Evolutionary conservation across 1,284 basidiomycete genomes (phyloP).

Genomic region (Cronartium quercuum): DNA sequence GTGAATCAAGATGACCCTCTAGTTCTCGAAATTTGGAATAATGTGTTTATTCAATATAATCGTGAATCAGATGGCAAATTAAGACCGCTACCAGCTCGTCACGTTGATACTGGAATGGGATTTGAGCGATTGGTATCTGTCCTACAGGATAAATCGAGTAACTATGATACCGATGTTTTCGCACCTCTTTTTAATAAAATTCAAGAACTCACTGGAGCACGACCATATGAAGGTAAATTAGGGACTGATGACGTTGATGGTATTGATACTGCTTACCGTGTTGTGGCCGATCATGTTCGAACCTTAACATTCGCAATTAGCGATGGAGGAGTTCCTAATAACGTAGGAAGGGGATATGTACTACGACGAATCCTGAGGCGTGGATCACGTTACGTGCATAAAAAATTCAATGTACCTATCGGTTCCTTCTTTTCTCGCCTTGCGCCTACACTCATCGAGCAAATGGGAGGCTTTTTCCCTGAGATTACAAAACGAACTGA

Average conservation of each 20-base stretch:
- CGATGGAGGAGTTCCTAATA: slow-evolving; percentile 37
- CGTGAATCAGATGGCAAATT: slow-evolving; percentile 22
- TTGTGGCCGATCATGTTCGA: slow-evolving; percentile 36
- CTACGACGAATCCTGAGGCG: slow-evolving; percentile 30
- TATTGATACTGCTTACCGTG: slow-evolving; percentile 39
- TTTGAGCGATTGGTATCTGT: slow-evolving; percentile 35
- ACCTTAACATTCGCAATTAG: slow-evolving; percentile 38
- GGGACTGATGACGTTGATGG: slow-evolving; percentile 32
- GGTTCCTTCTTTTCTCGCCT: slow-evolving; percentile 92
- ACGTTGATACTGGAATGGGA: slow-evolving; percentile 38
- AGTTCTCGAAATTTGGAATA: slow-evolving; percentile 38
- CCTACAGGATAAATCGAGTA: slow-evolving; percentile 31
- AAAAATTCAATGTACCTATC: slow-evolving; percentile 89
- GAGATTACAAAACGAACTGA: slow-evolving; percentile 77
- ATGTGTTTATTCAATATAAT: slow-evolving; percentile 38
- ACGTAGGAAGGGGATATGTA: slow-evolving; percentile 36
- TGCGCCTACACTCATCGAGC: slow-evolving; percentile 78
- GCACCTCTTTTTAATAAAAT: slow-evolving; percentile 25
- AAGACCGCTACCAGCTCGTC: slow-evolving; percentile 20
- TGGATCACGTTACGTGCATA: slow-evolving; percentile 77
- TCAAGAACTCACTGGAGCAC: slow-evolving; percentile 28
- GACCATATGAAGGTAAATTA: slow-evolving; percentile 29
- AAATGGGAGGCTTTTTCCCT: slow-evolving; percentile 84
- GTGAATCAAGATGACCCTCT: slow-evolving; percentile 37
- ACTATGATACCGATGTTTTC: slow-evolving; percentile 39